phyloP scores from a whole-genome alignment of 2,329 filamentous ascomycete genomes.

The Aschersonia sp. region DNA sequence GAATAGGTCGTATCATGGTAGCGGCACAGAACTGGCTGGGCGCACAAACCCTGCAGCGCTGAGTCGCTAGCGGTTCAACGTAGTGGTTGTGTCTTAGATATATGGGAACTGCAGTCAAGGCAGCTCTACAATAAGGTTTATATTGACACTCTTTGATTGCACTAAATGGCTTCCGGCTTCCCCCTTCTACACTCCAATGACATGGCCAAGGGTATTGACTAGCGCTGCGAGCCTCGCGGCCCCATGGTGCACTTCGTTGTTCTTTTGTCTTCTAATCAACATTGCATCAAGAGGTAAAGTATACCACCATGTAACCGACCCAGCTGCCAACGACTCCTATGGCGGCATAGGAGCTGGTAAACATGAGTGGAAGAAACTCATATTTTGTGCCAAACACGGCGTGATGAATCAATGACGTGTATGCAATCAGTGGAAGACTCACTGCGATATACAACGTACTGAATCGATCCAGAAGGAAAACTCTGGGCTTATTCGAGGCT shows the following conservation, averaged over 20 bases:
- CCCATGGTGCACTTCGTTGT: background rate
- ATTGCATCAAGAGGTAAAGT: conserved; percentile 44
- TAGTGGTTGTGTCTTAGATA: too few species aligned
- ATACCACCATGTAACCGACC: conserved; percentile 88
- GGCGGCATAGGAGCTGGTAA: conserved; percentile 87
- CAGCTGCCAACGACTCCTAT: conserved; percentile 93
- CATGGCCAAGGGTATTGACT: background rate
- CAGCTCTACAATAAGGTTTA: too few species aligned
- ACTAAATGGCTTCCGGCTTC: too few species aligned
- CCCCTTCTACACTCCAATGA: background rate
- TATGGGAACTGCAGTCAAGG: too few species aligned
- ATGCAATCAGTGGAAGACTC: conserved; percentile 77
- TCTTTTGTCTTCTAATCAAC: too few species aligned
- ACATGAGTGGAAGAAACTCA: conserved; percentile 93
- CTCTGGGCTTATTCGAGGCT: conserved; percentile 61
- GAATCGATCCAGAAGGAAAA: conserved; percentile 86
- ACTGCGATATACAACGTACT: conserved; percentile 79
- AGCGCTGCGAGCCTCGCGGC: background rate
- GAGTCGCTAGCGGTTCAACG: background rate
- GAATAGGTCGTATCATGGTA: too few species aligned
- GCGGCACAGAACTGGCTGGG: background rate
- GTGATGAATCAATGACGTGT: conserved; percentile 73
- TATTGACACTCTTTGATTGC: too few species aligned
- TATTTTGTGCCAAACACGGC: conserved; percentile 70
- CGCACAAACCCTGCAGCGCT: background rate